These are phyloP conservation scores for Pochonia chlamydosporia DNA, from an alignment of 2,329 filamentous ascomycete genomes.

Conservation along the genomic window DNA sequence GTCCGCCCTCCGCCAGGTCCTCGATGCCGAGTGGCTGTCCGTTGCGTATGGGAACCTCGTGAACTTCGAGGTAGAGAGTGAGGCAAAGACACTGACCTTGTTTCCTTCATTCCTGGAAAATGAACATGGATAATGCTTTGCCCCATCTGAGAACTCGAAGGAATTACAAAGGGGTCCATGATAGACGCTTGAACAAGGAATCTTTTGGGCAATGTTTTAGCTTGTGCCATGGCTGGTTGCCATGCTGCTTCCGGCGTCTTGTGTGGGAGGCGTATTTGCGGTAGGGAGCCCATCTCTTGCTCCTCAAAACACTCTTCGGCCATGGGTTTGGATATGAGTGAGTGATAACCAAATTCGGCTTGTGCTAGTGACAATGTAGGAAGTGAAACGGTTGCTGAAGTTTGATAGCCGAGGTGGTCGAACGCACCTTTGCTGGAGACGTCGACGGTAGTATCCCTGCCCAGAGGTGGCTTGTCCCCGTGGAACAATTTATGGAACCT, in stretches of 20 bases:
- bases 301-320: conserved; percentile 78
- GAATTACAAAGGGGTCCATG: conserved; percentile 29
- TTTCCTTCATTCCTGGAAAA: conserved; percentile 35
- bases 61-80: conserved; percentile 25
- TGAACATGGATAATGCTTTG: conserved; percentile 32
- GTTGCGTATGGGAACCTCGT: conserved; percentile 15
- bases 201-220: conserved; percentile 48
- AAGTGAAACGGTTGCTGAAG: conserved; percentile 65
- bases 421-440: conserved; percentile 62
- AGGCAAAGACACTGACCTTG: conserved; percentile 32
- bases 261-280: conserved; percentile 61
- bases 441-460: conserved; percentile 56
- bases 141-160: conserved; percentile 25
- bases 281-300: conserved; percentile 74
- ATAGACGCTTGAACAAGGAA: conserved; percentile 36
- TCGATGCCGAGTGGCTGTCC: conserved; percentile 21
- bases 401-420: conserved; percentile 44
- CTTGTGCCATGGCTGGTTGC: conserved; percentile 49
- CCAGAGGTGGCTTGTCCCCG: conserved; percentile 55
- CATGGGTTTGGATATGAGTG: conserved; percentile 58
- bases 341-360: conserved; percentile 33
- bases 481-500: conserved; percentile 75
- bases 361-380: conserved; percentile 27
- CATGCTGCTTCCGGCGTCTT: conserved; percentile 57
- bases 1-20: conserved; percentile 23